Evolutionary conservation across 306 rosid genomes (phyloP), one percentile per base, ranked within the genome.

Genomic region (Ziziphus jujuba): DNA sequence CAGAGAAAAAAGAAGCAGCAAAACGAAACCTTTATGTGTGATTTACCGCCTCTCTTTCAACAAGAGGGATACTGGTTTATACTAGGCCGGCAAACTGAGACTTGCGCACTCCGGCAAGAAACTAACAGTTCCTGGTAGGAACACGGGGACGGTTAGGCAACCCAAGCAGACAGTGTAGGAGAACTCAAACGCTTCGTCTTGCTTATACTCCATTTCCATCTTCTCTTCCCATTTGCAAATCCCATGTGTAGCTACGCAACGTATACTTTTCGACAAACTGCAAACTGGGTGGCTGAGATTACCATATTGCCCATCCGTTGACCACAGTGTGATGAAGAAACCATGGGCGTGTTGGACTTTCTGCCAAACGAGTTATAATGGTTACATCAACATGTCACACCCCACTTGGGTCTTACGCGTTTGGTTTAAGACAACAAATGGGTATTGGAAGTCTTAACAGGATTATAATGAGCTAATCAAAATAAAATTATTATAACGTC

Each of bases 191-290:
- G 73, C 71, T 81, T 76, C 40, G 49, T 61, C 34, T 62, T 43
- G 61, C 66, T 74, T 38, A 71, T 35, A 36, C 77, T 64, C 69
- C 75, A 74, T 67, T 67, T 55, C 69, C 54, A 14, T 51, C 64
- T 56, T 63, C 65, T 16, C 47, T 45, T 54, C 12, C 50, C 67
- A 70, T 72, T 71, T 67, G 66, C 69, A 50, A 56, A 36, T 8
- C 36, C 73, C 74, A 65, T 35, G 65, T 72, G 25, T 57, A 67
- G 53, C 65, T 59, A 72, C 69, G 67, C 81, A 64, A 74, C 67
- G 74, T 63, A 76, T 68, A 50, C 67, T 69, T 81, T 28, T 56
- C 56, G 44, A 62, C 62, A 61, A 71, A 75, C 66, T 58, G 62
- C 59, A 65, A 56, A 60, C 43, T 22, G 19, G 19, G 38, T 17